Evolutionary conservation across 2,329 filamentous ascomycete genomes (phyloP), one percentile per base, ranked within the genome.

Genomic region (Endoconidiophora polonica): DNA sequence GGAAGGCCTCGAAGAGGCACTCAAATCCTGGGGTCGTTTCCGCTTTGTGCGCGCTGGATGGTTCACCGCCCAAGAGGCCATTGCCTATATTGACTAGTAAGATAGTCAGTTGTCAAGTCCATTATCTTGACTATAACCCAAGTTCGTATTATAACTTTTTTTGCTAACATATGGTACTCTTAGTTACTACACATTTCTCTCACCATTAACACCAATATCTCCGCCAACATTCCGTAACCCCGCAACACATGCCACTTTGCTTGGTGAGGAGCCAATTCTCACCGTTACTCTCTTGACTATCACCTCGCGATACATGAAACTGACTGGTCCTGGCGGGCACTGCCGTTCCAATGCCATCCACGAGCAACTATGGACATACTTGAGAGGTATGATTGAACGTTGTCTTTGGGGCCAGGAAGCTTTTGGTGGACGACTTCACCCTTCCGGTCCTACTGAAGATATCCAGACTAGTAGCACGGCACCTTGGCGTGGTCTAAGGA

Each of bases 401-500:
- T 83, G 94, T 56, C 79, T 96, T 37, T 96, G 87, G 83, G 91
- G 88, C 6, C 90, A 95, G 61, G 90, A 96, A 63, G 86, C 93
- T 48, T 95, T 95, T 59, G 90, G 87, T 26, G 51, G 51, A 10
- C 51, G 51, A 5, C 23, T 53, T 16, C 47, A 49, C 38, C 51
- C 51, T 29, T 49, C 51, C 33, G 51, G 47, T 16, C 46, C 47
- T 22, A 86, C 86, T 23, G 86, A 85, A 14, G 76, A 78, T 54
- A 64, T 68, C 7, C 71, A 79, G 57, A 79, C 75, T 12, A 82
- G 77, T 46, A 82, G 76, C 62, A 83, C 79, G 3, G 77, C 82
- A 55, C 72, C 82, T 44, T 75, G 83, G 77, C 69, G 81, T 68
- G 73, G 79, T 65, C 60, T 87, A 66, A 63, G 78, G 51, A 83